Conservation (phyloP, 2,329 filamentous ascomycete genomes). For the Didymella keratinophila region DNA sequence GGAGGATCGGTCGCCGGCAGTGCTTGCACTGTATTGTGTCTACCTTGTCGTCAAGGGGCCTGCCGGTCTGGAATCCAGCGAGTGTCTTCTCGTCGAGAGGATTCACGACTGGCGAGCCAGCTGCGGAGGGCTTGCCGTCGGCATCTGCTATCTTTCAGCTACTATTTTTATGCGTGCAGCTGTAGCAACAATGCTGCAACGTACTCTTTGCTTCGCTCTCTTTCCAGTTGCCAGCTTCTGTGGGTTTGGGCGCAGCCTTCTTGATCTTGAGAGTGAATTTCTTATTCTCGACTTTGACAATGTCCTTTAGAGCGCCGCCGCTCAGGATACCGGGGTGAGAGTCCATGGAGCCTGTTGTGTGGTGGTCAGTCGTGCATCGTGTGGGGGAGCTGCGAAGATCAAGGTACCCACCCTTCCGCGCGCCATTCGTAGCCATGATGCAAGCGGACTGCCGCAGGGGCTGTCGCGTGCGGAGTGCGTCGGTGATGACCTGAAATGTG, state of each 20-base stretch:
- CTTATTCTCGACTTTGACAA: constrained; percentile 51
- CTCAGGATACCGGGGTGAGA: constrained; percentile 42
- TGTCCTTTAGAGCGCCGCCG: constrained; percentile 39
- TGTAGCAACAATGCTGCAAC: constrained; percentile 22
- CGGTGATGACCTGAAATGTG: constrained; percentile 22
- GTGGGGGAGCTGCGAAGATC: constrained; percentile 26
- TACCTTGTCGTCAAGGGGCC: constrained; percentile 79
- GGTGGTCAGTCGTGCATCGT: constrained; percentile 30
- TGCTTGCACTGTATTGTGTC: constrained; percentile 87
- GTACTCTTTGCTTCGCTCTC: constrained; percentile 70
- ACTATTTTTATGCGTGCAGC: background rate
- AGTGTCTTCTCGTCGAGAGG: constrained; percentile 78
- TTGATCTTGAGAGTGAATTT: constrained; percentile 61
- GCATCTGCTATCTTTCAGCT: constrained; percentile 23
- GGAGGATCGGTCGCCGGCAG: constrained; percentile 88
- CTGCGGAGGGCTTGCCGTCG: constrained; percentile 37
- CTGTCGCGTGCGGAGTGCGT: constrained; percentile 48
- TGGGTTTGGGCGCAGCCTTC: constrained; percentile 68
- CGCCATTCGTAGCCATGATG: constrained; percentile 48
- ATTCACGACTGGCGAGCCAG: constrained; percentile 54
- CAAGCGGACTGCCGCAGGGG: constrained; percentile 3
- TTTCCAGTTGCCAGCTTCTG: constrained; percentile 74
- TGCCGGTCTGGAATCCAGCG: constrained; percentile 81
- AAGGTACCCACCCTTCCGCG: constrained; percentile 46
- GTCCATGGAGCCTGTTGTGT: constrained; percentile 35